Percentiles rank a stretch among this genome's conserved stretches.
Conservation (phyloP, 192 early-diverging fungal genomes). For the Entrophospora sp. region DNA sequence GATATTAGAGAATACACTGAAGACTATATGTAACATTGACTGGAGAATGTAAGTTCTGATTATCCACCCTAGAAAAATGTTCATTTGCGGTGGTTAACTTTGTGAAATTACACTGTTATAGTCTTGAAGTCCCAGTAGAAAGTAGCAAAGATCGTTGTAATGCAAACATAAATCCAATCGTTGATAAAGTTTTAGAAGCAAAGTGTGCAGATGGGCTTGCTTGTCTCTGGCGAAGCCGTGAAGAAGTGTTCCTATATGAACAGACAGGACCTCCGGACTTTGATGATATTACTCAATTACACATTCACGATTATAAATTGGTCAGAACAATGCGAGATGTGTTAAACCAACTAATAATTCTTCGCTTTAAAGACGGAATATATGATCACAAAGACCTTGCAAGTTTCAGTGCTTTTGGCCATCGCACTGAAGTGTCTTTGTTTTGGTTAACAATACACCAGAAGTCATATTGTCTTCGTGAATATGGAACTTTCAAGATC, state of each 20-base stretch:
- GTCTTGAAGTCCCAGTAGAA: slow-evolving; percentile 13
- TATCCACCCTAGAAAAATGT: slow-evolving; percentile 12
- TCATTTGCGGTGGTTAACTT: slow-evolving; percentile 3
- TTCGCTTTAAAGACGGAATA: slow-evolving; percentile 20
- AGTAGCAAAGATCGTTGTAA: slow-evolving; percentile 17
- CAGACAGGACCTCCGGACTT: slow-evolving; percentile 11
- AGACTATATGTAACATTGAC: slow-evolving; percentile 9
- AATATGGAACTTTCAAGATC: slow-evolving; percentile 20
- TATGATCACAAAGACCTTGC: slow-evolving; percentile 18
- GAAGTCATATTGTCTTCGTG: slow-evolving; percentile 17
- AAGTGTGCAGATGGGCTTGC: slow-evolving; percentile 20
- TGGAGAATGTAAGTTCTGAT: slow-evolving; percentile 23
- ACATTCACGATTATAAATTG: slow-evolving; percentile 19
- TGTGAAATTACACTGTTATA: slow-evolving; percentile 19
- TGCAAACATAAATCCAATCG: slow-evolving; percentile 12
- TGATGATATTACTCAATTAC: slow-evolving; percentile 7
- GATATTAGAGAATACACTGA: slow-evolving; percentile 16
- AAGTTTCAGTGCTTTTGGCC: slow-evolving; percentile 18
- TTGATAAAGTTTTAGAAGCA: slow-evolving; percentile 20
- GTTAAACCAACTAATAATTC: slow-evolving; percentile 7
- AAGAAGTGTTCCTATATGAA: slow-evolving; percentile 18
- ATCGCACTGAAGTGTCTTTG: slow-evolving; percentile 16
- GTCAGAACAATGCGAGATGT: slow-evolving; percentile 19
- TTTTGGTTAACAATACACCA: slow-evolving; percentile 20
- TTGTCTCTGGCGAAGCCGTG: slow-evolving; percentile 15